Conservation (phyloP, 2,329 filamentous ascomycete genomes). For the Tolypocladium capitatum region DNA sequence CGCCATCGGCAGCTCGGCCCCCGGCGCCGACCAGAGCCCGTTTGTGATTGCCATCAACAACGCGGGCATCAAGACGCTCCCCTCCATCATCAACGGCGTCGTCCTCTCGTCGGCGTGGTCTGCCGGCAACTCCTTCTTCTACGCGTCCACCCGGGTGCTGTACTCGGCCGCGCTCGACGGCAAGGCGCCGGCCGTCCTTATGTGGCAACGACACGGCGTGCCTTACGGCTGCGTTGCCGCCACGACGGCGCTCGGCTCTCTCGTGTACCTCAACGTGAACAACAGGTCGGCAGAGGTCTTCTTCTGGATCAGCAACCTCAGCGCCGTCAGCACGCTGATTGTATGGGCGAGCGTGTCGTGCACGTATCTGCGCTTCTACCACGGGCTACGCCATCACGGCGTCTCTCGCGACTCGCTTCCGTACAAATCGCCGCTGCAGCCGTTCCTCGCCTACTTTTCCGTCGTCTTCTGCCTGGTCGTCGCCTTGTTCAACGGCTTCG, state of each 20-base stretch:
- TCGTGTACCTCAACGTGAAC: slow-evolving; percentile 49
- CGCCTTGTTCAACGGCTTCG: slow-evolving; percentile 59
- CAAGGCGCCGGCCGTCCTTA: slow-evolving; percentile 27
- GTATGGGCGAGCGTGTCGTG: slow-evolving; percentile 55
- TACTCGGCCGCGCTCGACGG: slow-evolving; percentile 31
- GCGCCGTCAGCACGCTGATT: slow-evolving; percentile 57
- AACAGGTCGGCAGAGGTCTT: slow-evolving; percentile 46
- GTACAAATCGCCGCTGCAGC: slow-evolving; percentile 53
- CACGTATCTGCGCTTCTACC: slow-evolving; percentile 57
- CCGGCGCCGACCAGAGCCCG: slow-evolving; percentile 34
- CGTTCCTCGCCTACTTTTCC: slow-evolving; percentile 53
- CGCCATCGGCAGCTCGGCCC: slow-evolving; percentile 28
- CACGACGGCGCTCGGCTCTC: slow-evolving; percentile 42
- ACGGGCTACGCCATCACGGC: slow-evolving; percentile 50
- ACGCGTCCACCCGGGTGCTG: slow-evolving; percentile 33
- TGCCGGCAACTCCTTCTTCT: slow-evolving; percentile 43
- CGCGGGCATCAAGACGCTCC: slow-evolving; percentile 32
- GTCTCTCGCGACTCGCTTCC: slow-evolving; percentile 50
- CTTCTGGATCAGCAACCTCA: slow-evolving; percentile 45
- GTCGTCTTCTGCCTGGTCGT: slow-evolving; percentile 49
- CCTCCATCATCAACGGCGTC: slow-evolving; percentile 41
- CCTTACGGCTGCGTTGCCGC: slow-evolving; percentile 16
- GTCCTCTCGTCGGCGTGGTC: slow-evolving; percentile 47
- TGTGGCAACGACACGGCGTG: slow-evolving; percentile 14
- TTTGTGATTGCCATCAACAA: slow-evolving; percentile 39